phyloP scores from a whole-genome alignment of 306 rosid species.

The Ziziphus jujuba region DNA sequence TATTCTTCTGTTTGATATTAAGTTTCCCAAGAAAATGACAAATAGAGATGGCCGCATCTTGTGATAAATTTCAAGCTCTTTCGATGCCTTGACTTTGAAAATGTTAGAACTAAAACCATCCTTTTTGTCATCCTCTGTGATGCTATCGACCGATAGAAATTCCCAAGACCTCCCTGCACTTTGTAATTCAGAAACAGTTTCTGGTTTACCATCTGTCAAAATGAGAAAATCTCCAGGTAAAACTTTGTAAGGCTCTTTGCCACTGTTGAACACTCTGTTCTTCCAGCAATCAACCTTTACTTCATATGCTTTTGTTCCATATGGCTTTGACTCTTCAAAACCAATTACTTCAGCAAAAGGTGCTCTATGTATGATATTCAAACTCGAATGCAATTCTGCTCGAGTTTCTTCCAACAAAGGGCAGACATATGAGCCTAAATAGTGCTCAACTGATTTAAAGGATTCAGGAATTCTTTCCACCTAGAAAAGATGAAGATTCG shows the following conservation, averaged over 20 bases:
- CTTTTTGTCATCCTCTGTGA: slow-evolving; percentile 20
- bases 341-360: slow-evolving; percentile 48
- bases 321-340: slow-evolving; percentile 11
- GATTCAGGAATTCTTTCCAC: slow-evolving; percentile 37
- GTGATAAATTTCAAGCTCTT: slow-evolving; percentile 28
- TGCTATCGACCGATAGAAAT: slow-evolving; percentile 28
- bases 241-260: slow-evolving; percentile 50
- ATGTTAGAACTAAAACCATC: slow-evolving; percentile 17
- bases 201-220: slow-evolving; percentile 51
- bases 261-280: slow-evolving; percentile 30
- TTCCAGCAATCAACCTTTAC: slow-evolving; percentile 41
- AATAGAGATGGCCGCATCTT: slow-evolving; percentile 27
- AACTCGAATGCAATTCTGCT: slow-evolving; percentile 41
- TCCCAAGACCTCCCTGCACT: slow-evolving; percentile 46
- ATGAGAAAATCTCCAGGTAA: slow-evolving; percentile 57
- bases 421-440: slow-evolving; percentile 45
- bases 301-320: background rate
- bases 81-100: slow-evolving; percentile 40
- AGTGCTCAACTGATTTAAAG: slow-evolving; percentile 36
- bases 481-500: slow-evolving; percentile 26
- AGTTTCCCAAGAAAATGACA: slow-evolving; percentile 49
- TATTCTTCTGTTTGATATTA: slow-evolving; percentile 46
- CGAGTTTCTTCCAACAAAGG: slow-evolving; percentile 65
- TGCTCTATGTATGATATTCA: slow-evolving; percentile 39
- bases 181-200: slow-evolving; percentile 38